phyloP scores from a whole-genome alignment of 768 basidiomycete species.

The Neoboletus brunneissimus region DNA sequence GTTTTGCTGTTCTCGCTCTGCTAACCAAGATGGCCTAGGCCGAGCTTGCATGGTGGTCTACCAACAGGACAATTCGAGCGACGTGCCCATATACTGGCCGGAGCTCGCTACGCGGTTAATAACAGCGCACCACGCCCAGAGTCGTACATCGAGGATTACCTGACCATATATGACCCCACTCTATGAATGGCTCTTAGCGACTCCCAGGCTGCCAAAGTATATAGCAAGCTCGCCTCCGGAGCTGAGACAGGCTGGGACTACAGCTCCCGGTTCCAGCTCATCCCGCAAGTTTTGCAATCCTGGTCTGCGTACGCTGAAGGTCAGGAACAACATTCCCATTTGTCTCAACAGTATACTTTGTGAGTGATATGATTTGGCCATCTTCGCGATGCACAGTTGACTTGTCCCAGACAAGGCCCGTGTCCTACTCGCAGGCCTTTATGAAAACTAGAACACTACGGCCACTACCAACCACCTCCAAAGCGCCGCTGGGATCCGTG shows the following conservation, averaged over 20 bases:
- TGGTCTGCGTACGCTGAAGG: slow-evolving; percentile 67
- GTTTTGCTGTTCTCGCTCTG: neutral
- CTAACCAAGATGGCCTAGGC: slow-evolving; percentile 38
- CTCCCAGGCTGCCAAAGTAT: slow-evolving; percentile 57
- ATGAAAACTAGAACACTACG: slow-evolving; percentile 42
- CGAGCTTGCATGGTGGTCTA: slow-evolving; percentile 82
- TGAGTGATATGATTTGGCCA: slow-evolving; percentile 35
- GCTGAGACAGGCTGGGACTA: slow-evolving; percentile 68
- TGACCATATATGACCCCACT: slow-evolving; percentile 64
- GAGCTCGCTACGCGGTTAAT: slow-evolving; percentile 70
- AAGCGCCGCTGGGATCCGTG: slow-evolving; percentile 55
- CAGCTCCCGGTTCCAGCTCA: slow-evolving; percentile 45
- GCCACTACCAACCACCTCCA: slow-evolving; percentile 50
- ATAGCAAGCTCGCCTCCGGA: slow-evolving; percentile 83
- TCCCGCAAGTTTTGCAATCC: slow-evolving; percentile 40
- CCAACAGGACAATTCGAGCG: slow-evolving; percentile 66
- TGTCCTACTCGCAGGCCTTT: slow-evolving; percentile 57
- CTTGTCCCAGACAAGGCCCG: slow-evolving; percentile 56
- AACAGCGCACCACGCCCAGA: slow-evolving; percentile 90
- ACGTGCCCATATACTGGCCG: slow-evolving; percentile 67
- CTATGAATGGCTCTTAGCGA: slow-evolving; percentile 58
- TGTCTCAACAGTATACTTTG: slow-evolving; percentile 86
- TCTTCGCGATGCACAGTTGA: neutral
- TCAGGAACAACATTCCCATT: slow-evolving; percentile 66
- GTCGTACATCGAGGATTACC: slow-evolving; percentile 76